Evolutionary conservation across 2,329 filamentous ascomycete species (phyloP).

Genomic region (Hansfordia pulvinata): DNA sequence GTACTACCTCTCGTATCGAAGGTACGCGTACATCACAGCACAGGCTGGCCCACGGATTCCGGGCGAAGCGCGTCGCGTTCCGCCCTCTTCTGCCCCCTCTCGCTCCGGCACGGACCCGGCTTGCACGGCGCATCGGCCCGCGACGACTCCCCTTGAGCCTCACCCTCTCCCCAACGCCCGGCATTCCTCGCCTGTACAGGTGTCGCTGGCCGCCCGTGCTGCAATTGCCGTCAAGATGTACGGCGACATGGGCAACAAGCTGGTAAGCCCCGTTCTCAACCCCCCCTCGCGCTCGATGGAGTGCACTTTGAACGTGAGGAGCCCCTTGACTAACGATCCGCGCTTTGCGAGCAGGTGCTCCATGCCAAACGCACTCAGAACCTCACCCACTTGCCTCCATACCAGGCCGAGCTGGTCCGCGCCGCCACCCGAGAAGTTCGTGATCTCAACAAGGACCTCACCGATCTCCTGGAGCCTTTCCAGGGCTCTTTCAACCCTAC

Average conservation of each 20-base stretch:
- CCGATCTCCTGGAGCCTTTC: constrained; percentile 67
- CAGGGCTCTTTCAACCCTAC: constrained; percentile 76
- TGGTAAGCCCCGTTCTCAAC: constrained; percentile 55
- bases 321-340: constrained; percentile 6
- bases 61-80: neutral
- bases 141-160: too few relatives aligned
- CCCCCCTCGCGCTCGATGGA: too few relatives aligned
- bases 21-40: too few relatives aligned
- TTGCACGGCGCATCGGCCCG: too few relatives aligned
- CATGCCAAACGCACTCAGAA: constrained; percentile 92
- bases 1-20: too few relatives aligned
- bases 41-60: too few relatives aligned
- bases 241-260: constrained; percentile 74
- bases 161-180: too few relatives aligned
- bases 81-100: neutral
- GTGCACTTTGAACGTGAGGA: too few relatives aligned
- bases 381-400: constrained; percentile 73
- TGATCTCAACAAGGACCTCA: constrained; percentile 79
- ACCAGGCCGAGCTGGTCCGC: constrained; percentile 84
- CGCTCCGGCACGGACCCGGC: neutral
- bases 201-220: neutral
- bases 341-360: constrained; percentile 59
- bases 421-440: constrained; percentile 81
- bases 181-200: too few relatives aligned
- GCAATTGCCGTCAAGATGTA: constrained; percentile 45